phyloP scores from a whole-genome alignment of 2,329 filamentous ascomycete genomes.

The Colletotrichum chlorophyti region DNA sequence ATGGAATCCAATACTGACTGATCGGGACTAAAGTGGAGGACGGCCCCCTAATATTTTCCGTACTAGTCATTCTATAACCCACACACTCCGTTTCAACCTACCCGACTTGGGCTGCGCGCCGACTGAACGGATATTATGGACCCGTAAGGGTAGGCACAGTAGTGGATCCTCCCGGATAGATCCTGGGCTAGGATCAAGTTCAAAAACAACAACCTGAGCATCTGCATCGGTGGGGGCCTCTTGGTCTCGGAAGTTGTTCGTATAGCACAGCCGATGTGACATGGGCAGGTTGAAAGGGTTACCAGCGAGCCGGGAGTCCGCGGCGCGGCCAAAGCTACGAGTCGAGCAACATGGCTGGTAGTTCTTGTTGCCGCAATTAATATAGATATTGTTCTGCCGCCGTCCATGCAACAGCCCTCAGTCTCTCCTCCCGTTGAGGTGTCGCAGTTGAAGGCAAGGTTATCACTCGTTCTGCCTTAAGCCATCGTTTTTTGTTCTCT shows the following conservation, averaged over 20 bases:
- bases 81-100: no score
- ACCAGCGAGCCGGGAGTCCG: background rate
- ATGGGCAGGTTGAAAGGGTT: background rate
- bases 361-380: background rate
- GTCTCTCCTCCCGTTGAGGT: background rate
- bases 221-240: slow-evolving; percentile 6
- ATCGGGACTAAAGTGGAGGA: no score
- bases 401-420: background rate
- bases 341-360: background rate
- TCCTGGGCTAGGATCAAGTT: background rate
- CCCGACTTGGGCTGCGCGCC: no score
- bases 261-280: background rate
- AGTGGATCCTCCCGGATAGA: slow-evolving; percentile 9
- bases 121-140: background rate
- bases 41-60: no score
- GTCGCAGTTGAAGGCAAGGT: slow-evolving; percentile 17
- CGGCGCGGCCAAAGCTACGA: background rate
- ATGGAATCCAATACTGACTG: no score
- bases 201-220: slow-evolving; percentile 8
- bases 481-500: slow-evolving; percentile 13
- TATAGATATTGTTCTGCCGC: background rate
- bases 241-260: slow-evolving; percentile 14
- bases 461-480: slow-evolving; percentile 23
- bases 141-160: slow-evolving; percentile 9
- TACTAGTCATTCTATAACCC: no score